Conservation (phyloP, 257 asterid genomes). For the Sherardia arvensis region DNA sequence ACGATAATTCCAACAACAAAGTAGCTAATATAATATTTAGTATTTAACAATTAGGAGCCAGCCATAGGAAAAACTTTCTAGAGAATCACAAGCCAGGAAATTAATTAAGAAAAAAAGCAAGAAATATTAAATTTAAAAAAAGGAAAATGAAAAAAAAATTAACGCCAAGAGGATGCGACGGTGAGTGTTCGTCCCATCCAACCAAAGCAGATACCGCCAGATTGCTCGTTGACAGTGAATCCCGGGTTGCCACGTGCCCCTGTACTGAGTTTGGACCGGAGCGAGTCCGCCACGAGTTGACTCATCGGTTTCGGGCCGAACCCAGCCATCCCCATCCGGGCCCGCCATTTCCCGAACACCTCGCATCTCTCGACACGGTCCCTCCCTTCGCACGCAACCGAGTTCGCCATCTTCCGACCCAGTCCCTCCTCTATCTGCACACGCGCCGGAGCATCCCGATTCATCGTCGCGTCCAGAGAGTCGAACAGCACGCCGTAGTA, state of each 20-base stretch:
- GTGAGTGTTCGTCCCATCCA: slow-evolving; percentile 87
- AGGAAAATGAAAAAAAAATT: slow-evolving; percentile 14
- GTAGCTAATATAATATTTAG: slow-evolving; percentile 17
- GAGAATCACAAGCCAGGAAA: not conserved
- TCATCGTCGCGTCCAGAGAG: slow-evolving; percentile 55
- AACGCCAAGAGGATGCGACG: slow-evolving; percentile 89
- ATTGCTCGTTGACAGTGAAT: slow-evolving; percentile 52
- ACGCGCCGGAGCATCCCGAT: slow-evolving; percentile 35
- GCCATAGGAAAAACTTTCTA: not conserved
- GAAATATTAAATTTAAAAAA: too few species aligned
- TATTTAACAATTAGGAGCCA: slow-evolving; percentile 10
- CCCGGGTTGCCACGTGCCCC: slow-evolving; percentile 87
- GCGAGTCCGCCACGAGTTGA: slow-evolving; percentile 40
- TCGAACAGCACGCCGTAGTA: slow-evolving; percentile 58
- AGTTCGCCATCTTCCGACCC: slow-evolving; percentile 61
- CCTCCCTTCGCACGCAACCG: slow-evolving; percentile 90
- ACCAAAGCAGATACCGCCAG: slow-evolving; percentile 70
- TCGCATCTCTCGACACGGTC: slow-evolving; percentile 88
- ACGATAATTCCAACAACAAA: not conserved
- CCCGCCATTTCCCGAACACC: slow-evolving; percentile 84
- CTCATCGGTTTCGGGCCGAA: slow-evolving; percentile 42
- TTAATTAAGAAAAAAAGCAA: not conserved
- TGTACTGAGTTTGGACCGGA: slow-evolving; percentile 43
- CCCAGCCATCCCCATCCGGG: slow-evolving; percentile 83
- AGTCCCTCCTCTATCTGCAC: slow-evolving; percentile 65